phyloP scores from a whole-genome alignment of 768 basidiomycete genomes.

The Tricholoma matsutake region DNA sequence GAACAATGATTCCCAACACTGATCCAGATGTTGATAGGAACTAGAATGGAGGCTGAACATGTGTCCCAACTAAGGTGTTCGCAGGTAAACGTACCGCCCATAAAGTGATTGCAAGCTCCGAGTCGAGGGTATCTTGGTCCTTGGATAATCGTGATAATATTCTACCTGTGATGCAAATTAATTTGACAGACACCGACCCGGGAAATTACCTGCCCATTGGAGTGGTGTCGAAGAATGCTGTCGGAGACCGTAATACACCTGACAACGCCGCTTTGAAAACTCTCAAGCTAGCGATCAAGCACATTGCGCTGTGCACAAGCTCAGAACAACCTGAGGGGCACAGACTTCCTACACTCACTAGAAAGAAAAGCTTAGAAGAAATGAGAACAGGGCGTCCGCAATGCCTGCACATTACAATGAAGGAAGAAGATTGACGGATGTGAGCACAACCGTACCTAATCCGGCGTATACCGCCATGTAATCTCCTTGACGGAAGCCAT shows the following conservation, averaged over 20 bases:
- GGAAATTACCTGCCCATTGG: conserved; percentile 46
- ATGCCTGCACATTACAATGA: conserved; percentile 30
- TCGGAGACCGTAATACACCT: conserved; percentile 56
- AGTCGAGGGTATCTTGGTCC: conserved; percentile 59
- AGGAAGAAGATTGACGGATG: background rate
- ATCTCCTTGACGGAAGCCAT: conserved; percentile 52
- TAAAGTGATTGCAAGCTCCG: conserved; percentile 42
- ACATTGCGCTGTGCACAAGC: conserved; percentile 17
- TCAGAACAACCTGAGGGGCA: background rate
- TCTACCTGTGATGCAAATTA: conserved; percentile 37
- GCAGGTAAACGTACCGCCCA: conserved; percentile 35
- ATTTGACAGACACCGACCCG: background rate
- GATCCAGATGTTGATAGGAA: conserved; percentile 37
- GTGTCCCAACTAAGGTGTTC: too few relatives aligned
- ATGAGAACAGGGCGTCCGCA: conserved; percentile 49
- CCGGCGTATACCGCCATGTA: conserved; percentile 65
- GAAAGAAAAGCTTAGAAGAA: conserved; percentile 46
- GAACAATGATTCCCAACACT: conserved; percentile 50
- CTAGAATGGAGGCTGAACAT: conserved; percentile 19
- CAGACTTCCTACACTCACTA: conserved; percentile 37
- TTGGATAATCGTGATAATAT: conserved; percentile 57
- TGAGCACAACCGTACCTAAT: conserved; percentile 30
- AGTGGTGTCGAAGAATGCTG: conserved; percentile 72
- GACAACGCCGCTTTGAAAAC: conserved; percentile 55
- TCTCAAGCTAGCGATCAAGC: conserved; percentile 39